These are phyloP conservation scores for Xerocomellus chrysenteron DNA, from an alignment of 768 basidiomycete genomes.

Conservation along the genomic window DNA sequence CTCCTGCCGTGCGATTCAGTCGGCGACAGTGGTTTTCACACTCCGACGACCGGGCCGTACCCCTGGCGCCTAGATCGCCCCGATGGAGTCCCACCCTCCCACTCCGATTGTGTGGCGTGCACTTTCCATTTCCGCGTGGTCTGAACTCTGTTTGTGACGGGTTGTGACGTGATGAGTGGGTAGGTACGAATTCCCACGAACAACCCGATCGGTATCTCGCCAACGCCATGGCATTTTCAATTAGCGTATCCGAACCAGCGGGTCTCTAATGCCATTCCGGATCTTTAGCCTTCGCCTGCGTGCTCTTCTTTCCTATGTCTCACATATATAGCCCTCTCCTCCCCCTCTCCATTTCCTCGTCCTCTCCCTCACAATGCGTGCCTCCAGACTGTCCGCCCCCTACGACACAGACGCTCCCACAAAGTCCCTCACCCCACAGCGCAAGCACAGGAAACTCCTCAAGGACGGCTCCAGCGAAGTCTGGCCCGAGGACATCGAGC, in stretches of 20 bases:
- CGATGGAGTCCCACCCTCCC: constrained; percentile 22
- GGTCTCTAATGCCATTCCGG: constrained; percentile 36
- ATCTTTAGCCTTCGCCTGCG: constrained; percentile 43
- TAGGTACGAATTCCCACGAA: constrained; percentile 19
- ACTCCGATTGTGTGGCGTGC: constrained; percentile 49
- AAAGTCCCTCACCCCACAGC: constrained; percentile 57
- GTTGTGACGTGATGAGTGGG: constrained; percentile 8
- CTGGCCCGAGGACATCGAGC: constrained; percentile 79
- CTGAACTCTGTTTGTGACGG: constrained; percentile 22
- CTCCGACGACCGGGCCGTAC: constrained; percentile 13
- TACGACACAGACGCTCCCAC: constrained; percentile 19
- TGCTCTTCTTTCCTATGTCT: constrained; percentile 23
- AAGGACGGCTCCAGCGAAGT: constrained; percentile 79
- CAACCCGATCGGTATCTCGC: constrained; percentile 32
- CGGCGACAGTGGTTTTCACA: constrained; percentile 3
- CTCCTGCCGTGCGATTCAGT: constrained; percentile 1
- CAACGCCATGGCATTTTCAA: constrained; percentile 32
- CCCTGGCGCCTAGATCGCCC: constrained; percentile 27
- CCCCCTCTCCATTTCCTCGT: constrained; percentile 8
- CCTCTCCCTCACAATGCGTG: constrained; percentile 23
- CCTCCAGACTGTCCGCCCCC: constrained; percentile 18
- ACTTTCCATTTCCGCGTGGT: constrained; percentile 45
- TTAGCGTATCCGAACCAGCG: constrained; percentile 28
- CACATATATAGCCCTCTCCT: constrained; percentile 35
- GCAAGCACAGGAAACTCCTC: constrained; percentile 82